Evolutionary conservation across 208 protist species (phyloP).

Genomic region (Leishmania major): DNA sequence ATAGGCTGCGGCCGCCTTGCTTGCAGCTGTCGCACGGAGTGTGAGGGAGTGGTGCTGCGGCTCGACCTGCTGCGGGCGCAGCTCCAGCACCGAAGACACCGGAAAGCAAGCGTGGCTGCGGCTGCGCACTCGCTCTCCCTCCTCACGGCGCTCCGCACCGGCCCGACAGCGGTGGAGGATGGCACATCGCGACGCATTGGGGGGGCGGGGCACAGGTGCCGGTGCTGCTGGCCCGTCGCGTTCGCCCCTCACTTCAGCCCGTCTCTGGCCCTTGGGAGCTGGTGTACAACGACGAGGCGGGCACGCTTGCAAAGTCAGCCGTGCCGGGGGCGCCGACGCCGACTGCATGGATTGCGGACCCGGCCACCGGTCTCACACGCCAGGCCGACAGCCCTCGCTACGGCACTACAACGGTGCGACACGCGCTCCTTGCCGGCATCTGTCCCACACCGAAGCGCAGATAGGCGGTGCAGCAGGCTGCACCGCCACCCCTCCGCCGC

Average conservation of each 20-base stretch:
- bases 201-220: not conserved
- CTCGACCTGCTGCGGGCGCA: not conserved
- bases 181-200: not conserved
- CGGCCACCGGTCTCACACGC: not conserved
- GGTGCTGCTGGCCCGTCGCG: not conserved
- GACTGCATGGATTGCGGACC: not conserved
- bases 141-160: not conserved
- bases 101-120: not conserved
- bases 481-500: too few relatives aligned
- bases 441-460: not conserved
- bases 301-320: not conserved
- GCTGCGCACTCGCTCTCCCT: not conserved
- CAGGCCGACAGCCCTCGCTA: not conserved
- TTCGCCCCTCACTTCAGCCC: not conserved
- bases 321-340: not conserved
- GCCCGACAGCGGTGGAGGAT: not conserved
- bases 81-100: too few relatives aligned
- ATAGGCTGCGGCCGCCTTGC: not conserved
- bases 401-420: not conserved
- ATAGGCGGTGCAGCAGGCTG: too few relatives aligned
- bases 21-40: not conserved
- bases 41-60: not conserved
- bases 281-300: not conserved
- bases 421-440: not conserved
- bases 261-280: not conserved